A percentile compares a stretch with the other conserved stretches of the same genome.
Conservation (phyloP, 2,329 filamentous ascomycete species). For the Ceratocystis albifundus region DNA sequence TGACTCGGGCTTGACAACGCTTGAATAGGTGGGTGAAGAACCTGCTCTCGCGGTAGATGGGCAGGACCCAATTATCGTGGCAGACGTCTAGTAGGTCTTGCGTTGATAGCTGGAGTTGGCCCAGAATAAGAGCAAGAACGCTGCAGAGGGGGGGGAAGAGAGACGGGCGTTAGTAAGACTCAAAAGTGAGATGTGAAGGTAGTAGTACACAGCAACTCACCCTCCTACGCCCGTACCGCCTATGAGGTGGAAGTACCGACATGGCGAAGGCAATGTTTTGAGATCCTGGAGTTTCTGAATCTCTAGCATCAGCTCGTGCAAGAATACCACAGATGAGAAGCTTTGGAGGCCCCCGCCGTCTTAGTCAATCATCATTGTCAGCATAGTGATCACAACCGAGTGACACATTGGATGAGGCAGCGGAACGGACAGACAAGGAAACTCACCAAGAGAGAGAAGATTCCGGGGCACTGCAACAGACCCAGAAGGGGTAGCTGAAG, state of each 20-base stretch:
- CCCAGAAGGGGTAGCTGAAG: background rate
- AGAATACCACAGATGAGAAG: background rate
- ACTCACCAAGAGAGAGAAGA: conserved; percentile 2
- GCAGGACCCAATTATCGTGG: background rate
- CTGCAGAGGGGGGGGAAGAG: background rate
- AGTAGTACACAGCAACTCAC: background rate
- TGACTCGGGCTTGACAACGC: background rate
- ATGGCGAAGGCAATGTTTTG: background rate
- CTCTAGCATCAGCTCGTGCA: conserved; percentile 5
- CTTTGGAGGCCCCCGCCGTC: background rate
- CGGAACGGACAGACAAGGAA: background rate
- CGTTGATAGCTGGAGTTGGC: background rate
- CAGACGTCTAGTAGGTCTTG: conserved; percentile 3
- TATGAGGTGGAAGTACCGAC: conserved; percentile 2
- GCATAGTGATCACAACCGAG: background rate
- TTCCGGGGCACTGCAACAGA: background rate
- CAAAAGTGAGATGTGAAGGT: background rate
- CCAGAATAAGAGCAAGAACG: background rate
- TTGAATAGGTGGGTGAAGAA: conserved; percentile 4
- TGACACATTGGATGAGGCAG: background rate
- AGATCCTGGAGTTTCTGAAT: conserved; percentile 3
- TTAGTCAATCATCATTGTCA: background rate
- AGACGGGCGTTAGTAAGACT: background rate
- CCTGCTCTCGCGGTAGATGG: conserved; percentile 7
- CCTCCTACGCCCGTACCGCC: conserved; percentile 1